Evolutionary conservation across 495 filamentous ascomycete genomes (phyloP).

Genomic region (Aspergillus homomorphus): DNA sequence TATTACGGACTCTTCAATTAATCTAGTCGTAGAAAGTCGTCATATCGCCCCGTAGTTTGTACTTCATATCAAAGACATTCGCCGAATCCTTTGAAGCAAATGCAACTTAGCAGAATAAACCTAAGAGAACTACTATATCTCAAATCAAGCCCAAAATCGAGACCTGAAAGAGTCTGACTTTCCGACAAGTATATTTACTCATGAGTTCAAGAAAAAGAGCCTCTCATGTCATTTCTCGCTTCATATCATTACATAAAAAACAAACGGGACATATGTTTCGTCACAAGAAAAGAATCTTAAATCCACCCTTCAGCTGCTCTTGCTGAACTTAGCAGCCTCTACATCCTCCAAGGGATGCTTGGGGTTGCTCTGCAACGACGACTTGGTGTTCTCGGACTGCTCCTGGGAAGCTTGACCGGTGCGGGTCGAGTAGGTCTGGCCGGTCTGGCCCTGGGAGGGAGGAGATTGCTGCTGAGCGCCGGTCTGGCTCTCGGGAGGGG

Average conservation of each 20-base stretch:
- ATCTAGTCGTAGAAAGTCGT: no score
- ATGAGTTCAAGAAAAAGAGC: no score
- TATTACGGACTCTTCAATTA: no score
- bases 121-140: no score
- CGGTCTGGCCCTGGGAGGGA: slow-evolving; percentile 55
- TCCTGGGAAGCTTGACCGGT: slow-evolving; percentile 33
- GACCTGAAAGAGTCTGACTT: no score
- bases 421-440: slow-evolving; percentile 34
- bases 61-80: no score
- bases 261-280: not conserved
- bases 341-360: slow-evolving; percentile 63
- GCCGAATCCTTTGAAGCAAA: no score
- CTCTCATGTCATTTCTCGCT: not conserved
- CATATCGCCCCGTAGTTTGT: no score
- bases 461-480: slow-evolving; percentile 59
- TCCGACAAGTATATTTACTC: no score
- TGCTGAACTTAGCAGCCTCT: slow-evolving; percentile 62
- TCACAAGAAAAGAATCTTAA: not conserved
- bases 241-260: not conserved
- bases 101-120: no score
- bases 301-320: slow-evolving; percentile 33
- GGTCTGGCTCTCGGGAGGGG: slow-evolving; percentile 66
- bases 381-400: slow-evolving; percentile 22
- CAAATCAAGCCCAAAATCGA: no score
- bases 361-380: slow-evolving; percentile 59